Evolutionary conservation across 306 rosid species (phyloP).

Genomic region (Prunus dulcis): DNA sequence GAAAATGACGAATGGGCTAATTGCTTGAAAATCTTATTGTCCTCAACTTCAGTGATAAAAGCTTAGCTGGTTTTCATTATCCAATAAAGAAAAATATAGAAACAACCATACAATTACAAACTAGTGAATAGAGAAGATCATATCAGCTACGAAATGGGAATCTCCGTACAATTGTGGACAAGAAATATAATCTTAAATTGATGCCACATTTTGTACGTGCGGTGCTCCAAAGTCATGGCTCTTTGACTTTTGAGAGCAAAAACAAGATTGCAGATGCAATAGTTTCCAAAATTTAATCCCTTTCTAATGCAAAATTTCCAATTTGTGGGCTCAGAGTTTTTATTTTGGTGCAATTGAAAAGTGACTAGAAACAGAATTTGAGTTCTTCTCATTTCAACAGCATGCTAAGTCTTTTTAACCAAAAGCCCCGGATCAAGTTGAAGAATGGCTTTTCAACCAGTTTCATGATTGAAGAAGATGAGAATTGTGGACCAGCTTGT

Average conservation of each 20-base stretch:
- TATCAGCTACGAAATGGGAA: not conserved
- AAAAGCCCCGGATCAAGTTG: slow-evolving; percentile 22
- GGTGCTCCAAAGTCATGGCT: slow-evolving; percentile 3
- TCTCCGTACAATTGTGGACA: not conserved
- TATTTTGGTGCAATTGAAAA: too few relatives aligned
- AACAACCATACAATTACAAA: slow-evolving; percentile 10
- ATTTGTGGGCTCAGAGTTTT: not conserved
- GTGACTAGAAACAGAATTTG: not conserved
- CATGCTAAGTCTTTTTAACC: slow-evolving; percentile 27
- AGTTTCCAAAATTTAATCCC: not conserved
- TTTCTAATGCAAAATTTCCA: not conserved
- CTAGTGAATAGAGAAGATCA: not conserved
- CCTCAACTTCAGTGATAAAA: too few relatives aligned
- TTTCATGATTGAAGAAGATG: slow-evolving; percentile 25
- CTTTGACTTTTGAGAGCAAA: not conserved
- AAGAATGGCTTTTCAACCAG: slow-evolving; percentile 33
- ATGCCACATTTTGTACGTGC: not conserved
- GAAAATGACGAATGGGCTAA: too few relatives aligned
- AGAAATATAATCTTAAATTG: not conserved
- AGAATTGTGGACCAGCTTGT: slow-evolving; percentile 30
- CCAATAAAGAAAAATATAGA: not conserved
- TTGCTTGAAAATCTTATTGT: too few relatives aligned
- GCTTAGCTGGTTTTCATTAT: not conserved
- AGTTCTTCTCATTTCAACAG: slow-evolving; percentile 22
- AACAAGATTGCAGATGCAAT: not conserved